These are phyloP conservation scores for Plasmodium gonderi DNA, from an alignment of 169 alveolate species.

Conservation along the genomic window DNA sequence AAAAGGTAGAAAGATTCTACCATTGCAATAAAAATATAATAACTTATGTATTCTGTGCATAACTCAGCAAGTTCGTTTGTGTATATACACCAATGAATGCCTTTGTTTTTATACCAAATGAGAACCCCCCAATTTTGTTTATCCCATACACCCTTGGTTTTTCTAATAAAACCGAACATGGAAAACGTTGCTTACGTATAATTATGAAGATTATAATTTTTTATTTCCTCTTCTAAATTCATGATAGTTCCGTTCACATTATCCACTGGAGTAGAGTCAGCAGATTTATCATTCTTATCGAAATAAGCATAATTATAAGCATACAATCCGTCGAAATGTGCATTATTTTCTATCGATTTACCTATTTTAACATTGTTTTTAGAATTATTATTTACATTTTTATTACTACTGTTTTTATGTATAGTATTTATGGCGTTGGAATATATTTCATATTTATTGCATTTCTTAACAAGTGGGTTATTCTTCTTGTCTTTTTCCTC, in stretches of 20 bases:
- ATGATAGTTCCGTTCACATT: constrained; percentile 42
- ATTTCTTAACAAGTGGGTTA: not conserved
- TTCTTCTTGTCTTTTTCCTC: not conserved
- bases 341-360: not conserved
- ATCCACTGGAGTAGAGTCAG: constrained; percentile 41
- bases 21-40: not conserved
- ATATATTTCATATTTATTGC: constrained; percentile 10
- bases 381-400: not conserved
- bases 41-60: not conserved
- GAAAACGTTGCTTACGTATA: not conserved
- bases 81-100: not conserved
- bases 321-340: constrained; percentile 36
- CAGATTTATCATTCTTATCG: constrained; percentile 29
- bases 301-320: constrained; percentile 69
- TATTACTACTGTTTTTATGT: not conserved
- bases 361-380: constrained; percentile 1
- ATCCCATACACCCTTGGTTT: not conserved
- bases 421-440: not conserved
- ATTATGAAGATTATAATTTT: constrained; percentile 9
- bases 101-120: not conserved
- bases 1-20: not conserved
- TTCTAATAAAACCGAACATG: not conserved
- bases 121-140: not conserved
- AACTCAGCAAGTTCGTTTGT: not conserved
- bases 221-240: constrained; percentile 71